Evolutionary conservation across 164 flowering plant species (phyloP), one percentile per base, ranked within the genome.

Genomic region (Santalum album): DNA sequence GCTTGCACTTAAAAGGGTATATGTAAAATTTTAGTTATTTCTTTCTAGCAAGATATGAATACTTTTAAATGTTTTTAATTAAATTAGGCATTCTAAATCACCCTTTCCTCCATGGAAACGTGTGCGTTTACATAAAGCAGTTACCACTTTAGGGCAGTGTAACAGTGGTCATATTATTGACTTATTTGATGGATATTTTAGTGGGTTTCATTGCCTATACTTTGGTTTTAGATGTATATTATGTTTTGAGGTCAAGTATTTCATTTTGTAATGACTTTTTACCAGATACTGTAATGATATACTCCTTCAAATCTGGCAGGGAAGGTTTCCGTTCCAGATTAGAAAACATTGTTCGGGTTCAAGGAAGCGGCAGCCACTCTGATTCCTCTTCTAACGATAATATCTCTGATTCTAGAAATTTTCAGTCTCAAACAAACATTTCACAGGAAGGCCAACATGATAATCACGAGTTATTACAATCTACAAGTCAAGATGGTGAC

Each of bases 311-410:
- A 43, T 55, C 40, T 44, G 59, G 45, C 69, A 90, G 96, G 90
- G 91, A 85, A 45, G 97, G 96, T 19, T 86, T 94, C 50, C 95
- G 84, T 29, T 82, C 74, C 61, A 78, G 95, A 67, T 69, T 82
- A 47, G 95, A 89, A 68, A 83, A 39, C 56, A 85, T 89, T 72
- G 95, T 85, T 53, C 90, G 86, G 63, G 88, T 81, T 63, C 97
- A 89, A 75, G 99, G 67, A 55, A 76, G 75, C 75, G 75, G 75
- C 75, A 77, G 72, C 74, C 75, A 75, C 40, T 64, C 86, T 54
- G 87, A 85, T 49, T 55, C 69, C 32, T 35, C 67, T 26, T 58
- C 77, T 66, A 59, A 65, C 66, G 66, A 57, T 74, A 64, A 57
- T 36, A 29, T 44, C 47, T 59, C 6, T 67, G 80, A 70, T 56